phyloP scores from a whole-genome alignment of 768 basidiomycete genomes.

The Gloeopeniophorella convolvens region DNA sequence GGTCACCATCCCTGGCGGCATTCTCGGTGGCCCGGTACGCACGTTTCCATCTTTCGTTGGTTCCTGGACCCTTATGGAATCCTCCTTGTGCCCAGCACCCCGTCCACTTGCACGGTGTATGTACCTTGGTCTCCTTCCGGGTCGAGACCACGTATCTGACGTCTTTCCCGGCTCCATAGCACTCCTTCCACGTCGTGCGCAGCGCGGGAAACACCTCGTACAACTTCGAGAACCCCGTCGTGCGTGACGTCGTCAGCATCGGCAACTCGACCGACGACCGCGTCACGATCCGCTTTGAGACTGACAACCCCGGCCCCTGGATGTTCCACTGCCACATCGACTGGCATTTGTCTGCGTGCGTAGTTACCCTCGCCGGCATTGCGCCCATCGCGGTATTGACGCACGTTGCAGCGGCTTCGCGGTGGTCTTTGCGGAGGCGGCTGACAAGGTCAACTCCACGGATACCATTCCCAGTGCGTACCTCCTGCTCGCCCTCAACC shows the following conservation, averaged over 20 bases:
- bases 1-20: slow-evolving; percentile 3
- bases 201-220: slow-evolving; percentile 6
- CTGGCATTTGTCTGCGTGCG: not conserved
- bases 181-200: slow-evolving; percentile 12
- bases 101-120: slow-evolving; percentile 13
- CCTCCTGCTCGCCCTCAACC: not conserved
- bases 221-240: no score
- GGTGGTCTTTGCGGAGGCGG: not conserved
- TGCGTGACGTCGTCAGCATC: slow-evolving; percentile 7
- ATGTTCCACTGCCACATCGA: no score
- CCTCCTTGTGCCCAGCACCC: slow-evolving; percentile 1
- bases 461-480: not conserved
- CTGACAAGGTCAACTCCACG: not conserved
- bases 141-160: no score
- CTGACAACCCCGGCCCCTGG: slow-evolving; percentile 13
- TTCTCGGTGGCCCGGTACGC: not conserved
- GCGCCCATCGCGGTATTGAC: not conserved
- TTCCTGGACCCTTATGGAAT: not conserved
- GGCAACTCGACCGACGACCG: not conserved
- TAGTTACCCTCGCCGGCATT: not conserved
- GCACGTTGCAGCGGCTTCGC: not conserved
- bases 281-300: slow-evolving; percentile 8
- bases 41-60: no score
- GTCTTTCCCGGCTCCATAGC: no score
- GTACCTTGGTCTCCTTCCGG: no score